Conservation (phyloP, 176 grass and related monocot species). For the Calamus simplicifolius region DNA sequence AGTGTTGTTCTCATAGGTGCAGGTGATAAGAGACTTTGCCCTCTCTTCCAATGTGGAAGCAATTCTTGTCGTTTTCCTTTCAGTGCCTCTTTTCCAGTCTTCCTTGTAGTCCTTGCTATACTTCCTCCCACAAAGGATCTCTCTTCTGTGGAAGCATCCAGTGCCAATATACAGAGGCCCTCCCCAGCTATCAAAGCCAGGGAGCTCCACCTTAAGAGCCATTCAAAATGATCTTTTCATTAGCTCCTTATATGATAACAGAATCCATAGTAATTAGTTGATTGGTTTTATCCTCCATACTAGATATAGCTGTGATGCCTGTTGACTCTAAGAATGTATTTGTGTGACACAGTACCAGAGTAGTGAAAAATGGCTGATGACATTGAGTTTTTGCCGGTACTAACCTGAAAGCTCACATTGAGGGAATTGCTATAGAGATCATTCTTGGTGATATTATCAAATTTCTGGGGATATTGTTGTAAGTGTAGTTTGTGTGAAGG, state of each 20-base stretch:
- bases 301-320: too few species aligned
- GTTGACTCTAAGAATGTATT: too few species aligned
- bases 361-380: too few species aligned
- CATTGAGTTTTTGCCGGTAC: too few species aligned
- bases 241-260: too few species aligned
- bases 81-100: constrained; percentile 37
- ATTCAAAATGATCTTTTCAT: too few species aligned
- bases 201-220: constrained; percentile 44
- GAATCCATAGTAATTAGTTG: too few species aligned
- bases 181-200: constrained; percentile 44
- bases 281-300: too few species aligned
- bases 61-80: background rate
- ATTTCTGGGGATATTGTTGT: constrained; percentile 67
- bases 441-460: constrained; percentile 64
- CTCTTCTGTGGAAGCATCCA: constrained; percentile 81
- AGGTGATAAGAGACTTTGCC: constrained; percentile 34
- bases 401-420: constrained; percentile 28
- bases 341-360: too few species aligned
- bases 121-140: constrained; percentile 45
- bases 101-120: constrained; percentile 43
- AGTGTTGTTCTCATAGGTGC: constrained; percentile 34
- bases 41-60: constrained; percentile 34
- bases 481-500: too few species aligned
- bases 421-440: constrained; percentile 64
- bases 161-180: constrained; percentile 55